Evolutionary conservation across 2,329 filamentous ascomycete genomes (phyloP).

Genomic region (Samsoniella hepiali): DNA sequence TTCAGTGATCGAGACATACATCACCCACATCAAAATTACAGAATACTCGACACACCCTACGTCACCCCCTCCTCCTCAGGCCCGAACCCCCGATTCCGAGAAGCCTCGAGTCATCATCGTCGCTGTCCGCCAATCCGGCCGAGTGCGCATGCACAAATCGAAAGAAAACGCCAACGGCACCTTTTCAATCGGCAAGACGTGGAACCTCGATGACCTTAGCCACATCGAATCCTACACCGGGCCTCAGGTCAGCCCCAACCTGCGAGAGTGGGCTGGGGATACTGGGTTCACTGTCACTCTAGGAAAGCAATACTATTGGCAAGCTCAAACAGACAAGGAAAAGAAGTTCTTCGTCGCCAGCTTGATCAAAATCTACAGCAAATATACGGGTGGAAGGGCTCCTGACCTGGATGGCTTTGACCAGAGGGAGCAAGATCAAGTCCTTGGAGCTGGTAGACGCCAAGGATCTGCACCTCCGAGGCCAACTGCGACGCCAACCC

Average conservation of each 20-base stretch:
- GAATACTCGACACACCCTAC: conserved; percentile 85
- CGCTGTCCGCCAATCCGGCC: conserved; percentile 84
- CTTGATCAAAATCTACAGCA: conserved; percentile 91
- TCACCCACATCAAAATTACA: conserved; percentile 89
- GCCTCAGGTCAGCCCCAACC: conserved; percentile 51
- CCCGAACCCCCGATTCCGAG: conserved; percentile 66
- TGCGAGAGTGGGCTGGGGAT: conserved; percentile 75
- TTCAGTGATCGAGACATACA: conserved; percentile 74
- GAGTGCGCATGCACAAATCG: conserved; percentile 94
- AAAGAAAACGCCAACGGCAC: conserved; percentile 91
- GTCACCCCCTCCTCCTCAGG: conserved; percentile 75
- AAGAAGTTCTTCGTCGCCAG: conserved; percentile 99
- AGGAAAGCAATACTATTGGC: conserved; percentile 95
- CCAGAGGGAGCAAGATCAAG: conserved; percentile 69
- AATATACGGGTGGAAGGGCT: conserved; percentile 84
- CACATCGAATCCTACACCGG: conserved; percentile 79
- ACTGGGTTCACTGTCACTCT: conserved; percentile 85
- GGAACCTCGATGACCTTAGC: conserved; percentile 88
- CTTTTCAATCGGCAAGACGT: conserved; percentile 97
- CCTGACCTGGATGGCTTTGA: conserved; percentile 84
- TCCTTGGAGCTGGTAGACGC: conserved; percentile 58
- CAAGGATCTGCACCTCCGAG: conserved; percentile 32
- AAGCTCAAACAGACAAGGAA: conserved; percentile 88
- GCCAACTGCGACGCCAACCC: conserved; percentile 18
- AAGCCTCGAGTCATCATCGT: conserved; percentile 92